Evolutionary conservation across 306 rosid species (phyloP).

Genomic region (Sophora flavescens): DNA sequence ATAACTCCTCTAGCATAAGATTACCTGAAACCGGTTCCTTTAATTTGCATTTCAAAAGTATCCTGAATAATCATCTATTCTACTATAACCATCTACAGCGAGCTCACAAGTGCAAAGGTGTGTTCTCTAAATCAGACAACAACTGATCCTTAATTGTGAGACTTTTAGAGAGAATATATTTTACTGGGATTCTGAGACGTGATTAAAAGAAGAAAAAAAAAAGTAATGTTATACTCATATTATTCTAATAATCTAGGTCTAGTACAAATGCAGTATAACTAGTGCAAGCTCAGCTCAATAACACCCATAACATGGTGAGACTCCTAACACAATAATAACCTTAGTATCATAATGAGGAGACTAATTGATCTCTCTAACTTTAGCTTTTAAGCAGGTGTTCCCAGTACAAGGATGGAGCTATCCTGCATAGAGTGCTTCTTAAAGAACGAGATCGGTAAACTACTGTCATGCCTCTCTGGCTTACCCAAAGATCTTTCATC

Average conservation of each 20-base stretch:
- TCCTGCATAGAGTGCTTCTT: conserved; percentile 1
- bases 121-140: background rate
- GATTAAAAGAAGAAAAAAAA: background rate
- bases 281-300: background rate
- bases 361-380: conserved; percentile 3
- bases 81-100: background rate
- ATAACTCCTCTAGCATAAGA: background rate
- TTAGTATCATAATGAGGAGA: conserved; percentile 4
- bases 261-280: background rate
- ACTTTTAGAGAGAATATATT: conserved; percentile 1
- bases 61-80: background rate
- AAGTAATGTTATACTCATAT: background rate
- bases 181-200: background rate
- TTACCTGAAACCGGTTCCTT: conserved; percentile 15
- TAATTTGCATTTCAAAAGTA: background rate
- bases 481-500: conserved; percentile 7
- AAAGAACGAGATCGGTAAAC: conserved; percentile 6
- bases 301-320: background rate
- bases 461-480: background rate
- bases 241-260: conserved; percentile 12
- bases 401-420: background rate
- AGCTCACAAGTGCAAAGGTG: conserved; percentile 9
- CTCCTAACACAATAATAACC: background rate
- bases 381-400: background rate
- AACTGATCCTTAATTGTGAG: background rate